Conservation (phyloP, 164 flowering plant genomes). For the Warburgia ugandensis region DNA sequence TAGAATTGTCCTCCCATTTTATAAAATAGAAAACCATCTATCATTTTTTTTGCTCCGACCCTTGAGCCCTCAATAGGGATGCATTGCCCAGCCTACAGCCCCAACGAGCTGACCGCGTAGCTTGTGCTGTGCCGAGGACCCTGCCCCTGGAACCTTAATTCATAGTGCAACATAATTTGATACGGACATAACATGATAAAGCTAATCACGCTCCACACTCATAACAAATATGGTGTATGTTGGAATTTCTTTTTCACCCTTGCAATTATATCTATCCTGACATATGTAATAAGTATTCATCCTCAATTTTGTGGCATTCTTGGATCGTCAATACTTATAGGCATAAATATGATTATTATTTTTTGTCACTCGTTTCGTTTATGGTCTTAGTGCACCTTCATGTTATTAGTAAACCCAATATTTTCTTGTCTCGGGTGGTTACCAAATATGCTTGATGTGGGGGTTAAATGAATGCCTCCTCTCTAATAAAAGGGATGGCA, state of each 20-base stretch:
- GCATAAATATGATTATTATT: constrained; percentile 21
- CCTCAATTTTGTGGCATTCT: constrained; percentile 63
- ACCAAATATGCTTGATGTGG: constrained; percentile 47
- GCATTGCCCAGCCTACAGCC: too few relatives aligned
- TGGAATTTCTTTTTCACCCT: constrained; percentile 98
- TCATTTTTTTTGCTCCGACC: too few relatives aligned
- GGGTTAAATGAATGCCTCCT: constrained; percentile 67
- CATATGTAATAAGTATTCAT: constrained; percentile 47
- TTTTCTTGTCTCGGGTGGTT: constrained; percentile 42
- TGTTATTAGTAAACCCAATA: neutral
- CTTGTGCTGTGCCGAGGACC: too few relatives aligned
- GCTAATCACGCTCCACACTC: too few relatives aligned
- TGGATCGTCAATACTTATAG: constrained; percentile 52
- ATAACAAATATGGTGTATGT: constrained; percentile 91
- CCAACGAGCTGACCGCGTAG: too few relatives aligned
- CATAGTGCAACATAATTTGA: too few relatives aligned
- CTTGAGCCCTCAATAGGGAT: too few relatives aligned
- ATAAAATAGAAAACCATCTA: too few relatives aligned
- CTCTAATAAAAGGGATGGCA: constrained; percentile 48
- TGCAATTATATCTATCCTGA: constrained; percentile 67
- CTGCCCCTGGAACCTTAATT: too few relatives aligned
- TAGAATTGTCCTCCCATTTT: too few relatives aligned
- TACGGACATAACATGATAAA: too few relatives aligned
- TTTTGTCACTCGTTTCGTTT: constrained; percentile 1
- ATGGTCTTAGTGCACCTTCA: neutral